Percentiles rank a stretch among this genome's conserved stretches.
phyloP scores from a whole-genome alignment of 768 basidiomycete species.

The Fomitopsis pulvina region DNA sequence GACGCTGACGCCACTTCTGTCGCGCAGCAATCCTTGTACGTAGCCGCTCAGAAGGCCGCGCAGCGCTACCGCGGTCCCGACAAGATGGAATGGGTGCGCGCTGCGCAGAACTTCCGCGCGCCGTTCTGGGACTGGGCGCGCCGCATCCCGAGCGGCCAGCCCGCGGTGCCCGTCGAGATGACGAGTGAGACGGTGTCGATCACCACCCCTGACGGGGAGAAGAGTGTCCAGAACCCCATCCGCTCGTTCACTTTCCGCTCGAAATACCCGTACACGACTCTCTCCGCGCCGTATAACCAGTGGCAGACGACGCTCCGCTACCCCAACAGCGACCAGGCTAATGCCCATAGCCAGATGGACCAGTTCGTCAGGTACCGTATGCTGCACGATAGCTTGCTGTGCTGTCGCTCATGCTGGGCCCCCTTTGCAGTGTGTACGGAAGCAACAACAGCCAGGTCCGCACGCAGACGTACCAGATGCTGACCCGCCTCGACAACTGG shows the following conservation, averaged over 20 bases:
- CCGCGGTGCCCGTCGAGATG: conserved; percentile 31
- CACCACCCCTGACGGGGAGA: conserved; percentile 28
- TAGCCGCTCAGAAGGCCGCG: conserved; percentile 35
- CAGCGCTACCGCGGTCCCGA: conserved; percentile 28
- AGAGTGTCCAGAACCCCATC: conserved; percentile 12
- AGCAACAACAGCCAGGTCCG: background rate
- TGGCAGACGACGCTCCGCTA: conserved; percentile 29
- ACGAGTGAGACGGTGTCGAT: conserved; percentile 27
- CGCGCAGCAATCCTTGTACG: conserved; percentile 40
- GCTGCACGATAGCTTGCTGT: conserved; percentile 4
- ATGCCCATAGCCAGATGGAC: conserved; percentile 7
- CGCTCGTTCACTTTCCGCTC: conserved; percentile 9
- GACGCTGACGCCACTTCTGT: background rate
- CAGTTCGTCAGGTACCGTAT: conserved; percentile 11
- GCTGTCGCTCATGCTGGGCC: background rate
- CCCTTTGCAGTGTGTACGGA: background rate
- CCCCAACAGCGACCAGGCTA: conserved; percentile 17
- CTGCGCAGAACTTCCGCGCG: conserved; percentile 30
- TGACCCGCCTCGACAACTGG: conserved; percentile 28
- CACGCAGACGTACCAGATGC: conserved; percentile 9
- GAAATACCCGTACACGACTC: conserved; percentile 5
- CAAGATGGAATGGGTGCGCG: conserved; percentile 23
- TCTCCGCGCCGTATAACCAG: conserved; percentile 7
- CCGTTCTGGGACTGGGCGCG: conserved; percentile 51
- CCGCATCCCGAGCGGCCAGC: conserved; percentile 14